These are phyloP conservation scores for Malassezia globosa DNA, from an alignment of 1,284 basidiomycete species.

Conservation along the genomic window DNA sequence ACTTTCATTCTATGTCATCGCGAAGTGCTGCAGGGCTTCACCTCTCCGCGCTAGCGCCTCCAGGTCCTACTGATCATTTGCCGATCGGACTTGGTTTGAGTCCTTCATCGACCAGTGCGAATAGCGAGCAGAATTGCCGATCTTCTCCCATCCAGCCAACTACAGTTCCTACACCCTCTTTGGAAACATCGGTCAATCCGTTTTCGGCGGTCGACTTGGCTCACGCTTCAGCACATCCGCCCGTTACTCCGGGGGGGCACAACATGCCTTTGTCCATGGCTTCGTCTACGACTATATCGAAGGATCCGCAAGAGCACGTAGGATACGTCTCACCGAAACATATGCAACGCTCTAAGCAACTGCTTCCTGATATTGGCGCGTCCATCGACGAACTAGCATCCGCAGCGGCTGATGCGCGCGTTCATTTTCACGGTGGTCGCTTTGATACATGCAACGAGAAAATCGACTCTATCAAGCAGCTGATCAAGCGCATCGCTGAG, in stretches of 20 bases:
- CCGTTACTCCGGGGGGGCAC: no score
- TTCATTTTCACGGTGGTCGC: slow-evolving; percentile 18
- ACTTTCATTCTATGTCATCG: no score
- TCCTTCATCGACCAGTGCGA: not conserved
- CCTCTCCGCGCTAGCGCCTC: no score
- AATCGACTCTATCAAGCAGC: slow-evolving; percentile 15
- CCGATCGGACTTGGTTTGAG: not conserved
- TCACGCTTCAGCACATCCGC: not conserved
- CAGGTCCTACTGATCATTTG: no score
- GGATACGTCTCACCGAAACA: not conserved
- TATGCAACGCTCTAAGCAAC: not conserved
- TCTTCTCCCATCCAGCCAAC: no score
- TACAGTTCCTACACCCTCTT: not conserved
- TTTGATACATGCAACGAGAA: slow-evolving; percentile 18
- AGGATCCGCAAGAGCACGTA: no score
- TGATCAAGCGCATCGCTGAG: slow-evolving; percentile 18
- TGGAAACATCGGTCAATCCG: not conserved
- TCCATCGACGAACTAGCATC: slow-evolving; percentile 14
- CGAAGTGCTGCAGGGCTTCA: no score
- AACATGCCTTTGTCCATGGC: no score
- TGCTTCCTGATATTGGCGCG: not conserved
- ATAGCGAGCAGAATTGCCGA: no score
- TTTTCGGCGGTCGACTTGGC: not conserved
- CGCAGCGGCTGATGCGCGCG: slow-evolving; percentile 15
- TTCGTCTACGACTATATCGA: no score